phyloP scores from a whole-genome alignment of 768 basidiomycete genomes.

The Lactarius evosmus region DNA sequence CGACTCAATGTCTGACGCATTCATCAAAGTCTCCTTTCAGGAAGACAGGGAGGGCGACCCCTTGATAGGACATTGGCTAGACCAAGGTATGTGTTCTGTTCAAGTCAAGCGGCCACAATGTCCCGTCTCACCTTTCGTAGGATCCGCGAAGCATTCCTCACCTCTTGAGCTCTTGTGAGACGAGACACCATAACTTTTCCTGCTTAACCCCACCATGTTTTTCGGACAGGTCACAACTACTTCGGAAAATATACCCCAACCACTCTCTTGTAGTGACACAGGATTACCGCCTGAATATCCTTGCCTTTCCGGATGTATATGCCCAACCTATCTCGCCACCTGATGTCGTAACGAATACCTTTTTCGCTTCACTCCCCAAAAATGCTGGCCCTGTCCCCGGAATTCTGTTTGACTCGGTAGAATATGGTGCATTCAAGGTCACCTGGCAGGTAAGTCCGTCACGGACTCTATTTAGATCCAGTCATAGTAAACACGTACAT shows the following conservation, averaged over 20 bases:
- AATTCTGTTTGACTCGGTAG: constrained; percentile 48
- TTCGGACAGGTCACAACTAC: constrained; percentile 40
- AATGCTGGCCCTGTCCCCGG: constrained; percentile 44
- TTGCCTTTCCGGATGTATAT: constrained; percentile 50
- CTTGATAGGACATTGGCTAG: constrained; percentile 52
- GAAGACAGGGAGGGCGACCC: constrained; percentile 34
- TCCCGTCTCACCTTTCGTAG: constrained; percentile 31
- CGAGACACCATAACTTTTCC: not conserved
- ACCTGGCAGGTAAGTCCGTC: constrained; percentile 54
- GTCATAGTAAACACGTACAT: not conserved
- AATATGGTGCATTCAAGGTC: constrained; percentile 53
- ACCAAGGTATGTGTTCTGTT: constrained; percentile 41
- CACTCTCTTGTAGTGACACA: constrained; percentile 55
- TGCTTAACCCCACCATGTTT: not conserved
- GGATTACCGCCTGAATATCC: constrained; percentile 45
- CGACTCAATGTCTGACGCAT: constrained; percentile 39
- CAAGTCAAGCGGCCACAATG: not conserved
- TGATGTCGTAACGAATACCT: constrained; percentile 47
- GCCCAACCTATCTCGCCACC: constrained; percentile 46
- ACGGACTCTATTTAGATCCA: not conserved
- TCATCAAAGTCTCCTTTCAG: constrained; percentile 46
- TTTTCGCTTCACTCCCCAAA: constrained; percentile 50
- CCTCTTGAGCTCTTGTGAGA: constrained; percentile 38
- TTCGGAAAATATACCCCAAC: constrained; percentile 59
- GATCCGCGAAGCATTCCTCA: constrained; percentile 50